Evolutionary conservation across 345 rosid species (phyloP).

Genomic region (Arabidopsis suecica): DNA sequence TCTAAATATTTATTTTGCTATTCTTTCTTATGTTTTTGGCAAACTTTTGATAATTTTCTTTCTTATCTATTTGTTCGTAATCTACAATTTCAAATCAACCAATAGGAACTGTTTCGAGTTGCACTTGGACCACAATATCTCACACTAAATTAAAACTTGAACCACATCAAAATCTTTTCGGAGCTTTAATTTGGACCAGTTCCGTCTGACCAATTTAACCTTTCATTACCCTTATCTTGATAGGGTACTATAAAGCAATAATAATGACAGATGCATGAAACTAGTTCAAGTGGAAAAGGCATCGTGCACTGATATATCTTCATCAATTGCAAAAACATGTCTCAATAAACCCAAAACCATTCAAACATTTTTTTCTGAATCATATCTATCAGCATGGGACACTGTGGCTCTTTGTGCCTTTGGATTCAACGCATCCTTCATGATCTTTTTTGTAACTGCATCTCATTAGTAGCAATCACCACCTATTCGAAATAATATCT

Average conservation of each 20-base stretch:
- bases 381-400: slow-evolving; percentile 49
- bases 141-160: background rate
- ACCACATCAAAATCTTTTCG: slow-evolving; percentile 1
- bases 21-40: background rate
- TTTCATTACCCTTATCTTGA: slow-evolving; percentile 38
- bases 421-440: slow-evolving; percentile 38
- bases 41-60: background rate
- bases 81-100: slow-evolving; percentile 5
- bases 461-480: slow-evolving; percentile 30
- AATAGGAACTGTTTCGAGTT: slow-evolving; percentile 10
- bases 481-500: background rate
- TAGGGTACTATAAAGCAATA: slow-evolving; percentile 27
- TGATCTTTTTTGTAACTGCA: slow-evolving; percentile 5
- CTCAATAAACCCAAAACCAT: slow-evolving; percentile 41
- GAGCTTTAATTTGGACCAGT: slow-evolving; percentile 24
- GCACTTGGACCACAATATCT: slow-evolving; percentile 29
- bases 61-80: background rate
- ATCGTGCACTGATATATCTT: slow-evolving; percentile 38
- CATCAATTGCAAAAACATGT: slow-evolving; percentile 40
- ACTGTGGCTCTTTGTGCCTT: slow-evolving; percentile 40
- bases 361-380: slow-evolving; percentile 38
- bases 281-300: slow-evolving; percentile 44
- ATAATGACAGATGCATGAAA: slow-evolving; percentile 48
- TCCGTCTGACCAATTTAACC: slow-evolving; percentile 25
- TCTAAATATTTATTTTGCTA: background rate